Evolutionary conservation across 306 rosid species (phyloP), one percentile per base, ranked within the genome.

Genomic region (Leucaena leucocephala): DNA sequence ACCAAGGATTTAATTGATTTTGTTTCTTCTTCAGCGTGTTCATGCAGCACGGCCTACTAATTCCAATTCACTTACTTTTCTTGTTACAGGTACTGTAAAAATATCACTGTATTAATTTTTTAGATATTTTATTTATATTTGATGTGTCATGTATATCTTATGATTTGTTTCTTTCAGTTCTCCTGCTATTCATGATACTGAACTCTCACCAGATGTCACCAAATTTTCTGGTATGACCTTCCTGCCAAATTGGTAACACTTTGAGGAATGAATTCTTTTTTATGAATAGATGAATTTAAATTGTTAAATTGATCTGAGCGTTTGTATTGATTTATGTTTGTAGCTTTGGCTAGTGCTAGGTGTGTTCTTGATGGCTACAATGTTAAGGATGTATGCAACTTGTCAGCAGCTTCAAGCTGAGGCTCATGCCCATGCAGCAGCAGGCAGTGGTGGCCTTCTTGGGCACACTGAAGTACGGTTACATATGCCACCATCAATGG

Each of bases 371-470:
- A 91, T 91, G 98, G 98, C 99, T 55, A 95, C 99, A 74, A 90
- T 93, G 42, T 84, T 93, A 78, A 86, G 99, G 88, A 93, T 95
- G 99, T 95, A 95, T 16, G 99, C 99, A 54, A 92, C 98, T 61
- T 95, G 97, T 85, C 98, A 95, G 74, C 98, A 92, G 78, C 98
- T 95, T 73, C 98, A 94, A 85, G 94, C 97, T 14, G 97, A 95
- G 85, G 98, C 98, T 80, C 99, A 95, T 86, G 96, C 91, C 76
- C 97, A 91, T 86, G 97, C 97, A 44, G 91, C 86, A 6, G 92
- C 97, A 58, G 92, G 92, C 75, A 83, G 94, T 84, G 98, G 96
- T 85, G 98, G 97, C 66, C 91, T 95, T 86, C 92, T 92, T 52
- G 95, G 96, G 49, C 98, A 91, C 77, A 88, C 98, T 36, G 98